A percentile compares a stretch with the other conserved stretches of the same genome.
Conservation (phyloP, 2,329 filamentous ascomycete species). For the Ascochyta pisi region DNA sequence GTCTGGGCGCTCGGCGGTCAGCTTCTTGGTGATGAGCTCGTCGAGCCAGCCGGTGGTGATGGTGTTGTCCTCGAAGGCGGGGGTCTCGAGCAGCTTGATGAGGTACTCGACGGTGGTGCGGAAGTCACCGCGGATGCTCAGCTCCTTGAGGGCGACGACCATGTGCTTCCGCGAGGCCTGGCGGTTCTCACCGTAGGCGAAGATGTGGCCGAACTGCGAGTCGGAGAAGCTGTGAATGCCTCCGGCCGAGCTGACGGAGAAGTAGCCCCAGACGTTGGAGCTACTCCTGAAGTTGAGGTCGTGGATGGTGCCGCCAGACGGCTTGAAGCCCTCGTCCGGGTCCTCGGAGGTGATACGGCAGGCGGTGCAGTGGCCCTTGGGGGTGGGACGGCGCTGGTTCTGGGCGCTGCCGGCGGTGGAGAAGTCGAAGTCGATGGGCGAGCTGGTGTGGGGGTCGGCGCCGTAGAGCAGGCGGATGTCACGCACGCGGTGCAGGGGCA, state of each 20-base stretch:
- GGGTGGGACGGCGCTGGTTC: slow-evolving; percentile 86
- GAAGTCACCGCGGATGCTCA: slow-evolving; percentile 99
- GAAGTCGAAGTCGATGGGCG: slow-evolving; percentile 96
- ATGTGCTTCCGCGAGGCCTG: slow-evolving; percentile 97
- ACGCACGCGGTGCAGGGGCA: slow-evolving; percentile 91
- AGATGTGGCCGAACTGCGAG: slow-evolving; percentile 98
- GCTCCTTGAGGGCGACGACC: slow-evolving; percentile 96
- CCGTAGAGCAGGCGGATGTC: slow-evolving; percentile 97
- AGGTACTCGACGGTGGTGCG: slow-evolving; percentile 98
- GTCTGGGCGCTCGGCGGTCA: slow-evolving; percentile 95
- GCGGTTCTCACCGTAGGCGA: slow-evolving; percentile 97
- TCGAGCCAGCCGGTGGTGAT: slow-evolving; percentile 99
- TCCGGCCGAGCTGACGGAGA: slow-evolving; percentile 95
- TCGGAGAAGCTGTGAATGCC: slow-evolving; percentile 99
- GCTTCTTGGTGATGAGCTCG: slow-evolving; percentile 96
- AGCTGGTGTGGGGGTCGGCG: slow-evolving; percentile 84
- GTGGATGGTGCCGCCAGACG: slow-evolving; percentile 98
- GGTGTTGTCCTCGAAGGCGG: slow-evolving; percentile 98
- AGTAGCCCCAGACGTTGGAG: slow-evolving; percentile 99
- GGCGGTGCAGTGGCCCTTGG: slow-evolving; percentile 96
- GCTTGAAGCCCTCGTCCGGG: slow-evolving; percentile 98
- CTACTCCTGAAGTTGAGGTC: slow-evolving; percentile 98
- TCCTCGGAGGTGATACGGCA: slow-evolving; percentile 99
- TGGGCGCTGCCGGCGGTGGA: slow-evolving; percentile 81
- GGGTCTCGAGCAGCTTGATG: slow-evolving; percentile 97